phyloP scores from a whole-genome alignment of 2,329 filamentous ascomycete species.

The Fusarium haematococcum region DNA sequence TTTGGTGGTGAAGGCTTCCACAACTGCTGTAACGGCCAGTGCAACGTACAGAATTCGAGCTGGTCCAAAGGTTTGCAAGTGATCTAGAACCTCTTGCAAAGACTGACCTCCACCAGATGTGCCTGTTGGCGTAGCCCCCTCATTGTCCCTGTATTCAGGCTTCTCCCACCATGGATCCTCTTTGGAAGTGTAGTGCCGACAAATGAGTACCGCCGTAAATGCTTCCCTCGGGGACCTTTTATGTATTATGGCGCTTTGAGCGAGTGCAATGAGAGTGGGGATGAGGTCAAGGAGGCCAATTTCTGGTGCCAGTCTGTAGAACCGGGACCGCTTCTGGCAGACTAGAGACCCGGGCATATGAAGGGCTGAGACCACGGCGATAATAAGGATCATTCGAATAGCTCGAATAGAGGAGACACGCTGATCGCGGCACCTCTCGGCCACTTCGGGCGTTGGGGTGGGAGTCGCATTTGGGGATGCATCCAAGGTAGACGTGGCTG shows the following conservation, averaged over 20 bases:
- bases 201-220: background rate
- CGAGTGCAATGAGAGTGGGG: background rate
- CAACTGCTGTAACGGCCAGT: background rate
- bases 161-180: background rate
- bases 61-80: background rate
- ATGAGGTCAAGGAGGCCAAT: background rate
- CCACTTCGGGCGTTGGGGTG: background rate
- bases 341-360: background rate
- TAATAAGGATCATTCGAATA: background rate
- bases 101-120: background rate
- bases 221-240: background rate
- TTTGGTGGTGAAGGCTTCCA: background rate
- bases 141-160: background rate
- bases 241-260: background rate
- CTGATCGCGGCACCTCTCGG: background rate
- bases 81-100: background rate
- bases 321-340: background rate
- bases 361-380: background rate
- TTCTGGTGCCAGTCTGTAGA: background rate
- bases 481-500: background rate
- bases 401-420: background rate
- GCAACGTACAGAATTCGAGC: background rate
- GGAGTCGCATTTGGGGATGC: background rate
- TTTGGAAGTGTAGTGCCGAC: background rate
- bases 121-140: background rate